These are phyloP conservation scores for Wilcoxina mikolae DNA, from an alignment of 495 filamentous ascomycete species.

Conservation along the genomic window DNA sequence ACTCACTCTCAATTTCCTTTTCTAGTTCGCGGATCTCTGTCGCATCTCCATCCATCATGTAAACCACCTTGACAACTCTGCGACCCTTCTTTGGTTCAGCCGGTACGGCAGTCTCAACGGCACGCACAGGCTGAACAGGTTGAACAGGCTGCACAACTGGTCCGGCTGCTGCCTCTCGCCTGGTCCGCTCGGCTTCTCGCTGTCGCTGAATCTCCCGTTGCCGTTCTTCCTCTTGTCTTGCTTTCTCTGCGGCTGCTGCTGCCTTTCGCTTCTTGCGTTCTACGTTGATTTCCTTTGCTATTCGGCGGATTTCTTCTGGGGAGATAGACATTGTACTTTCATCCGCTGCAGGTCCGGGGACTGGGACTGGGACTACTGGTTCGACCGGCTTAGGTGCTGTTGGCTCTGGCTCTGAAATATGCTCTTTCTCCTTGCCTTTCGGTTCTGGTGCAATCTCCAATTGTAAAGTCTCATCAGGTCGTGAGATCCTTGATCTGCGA, in stretches of 20 bases:
- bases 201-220: background rate
- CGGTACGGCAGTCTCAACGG: background rate
- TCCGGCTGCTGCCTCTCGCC: background rate
- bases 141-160: background rate
- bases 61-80: conserved; percentile 3
- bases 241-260: conserved; percentile 4
- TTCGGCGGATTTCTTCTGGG: conserved; percentile 26
- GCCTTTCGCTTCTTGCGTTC: conserved; percentile 25
- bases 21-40: conserved; percentile 1
- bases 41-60: conserved; percentile 3
- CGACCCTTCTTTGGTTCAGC: conserved; percentile 1
- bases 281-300: conserved; percentile 26
- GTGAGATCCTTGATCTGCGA: background rate
- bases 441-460: background rate
- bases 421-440: conserved; percentile 10
- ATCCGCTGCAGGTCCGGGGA: background rate
- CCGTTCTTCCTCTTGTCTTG: background rate
- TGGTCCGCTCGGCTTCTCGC: background rate
- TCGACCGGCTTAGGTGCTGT: background rate
- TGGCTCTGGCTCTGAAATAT: background rate
- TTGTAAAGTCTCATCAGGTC: background rate
- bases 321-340: conserved; percentile 21
- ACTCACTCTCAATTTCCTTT: background rate
- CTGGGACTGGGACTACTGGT: background rate
- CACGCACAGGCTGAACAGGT: background rate